Base-by-base conservation (phyloP, 805 yeast genomes). In the Candida germanica region DNA sequence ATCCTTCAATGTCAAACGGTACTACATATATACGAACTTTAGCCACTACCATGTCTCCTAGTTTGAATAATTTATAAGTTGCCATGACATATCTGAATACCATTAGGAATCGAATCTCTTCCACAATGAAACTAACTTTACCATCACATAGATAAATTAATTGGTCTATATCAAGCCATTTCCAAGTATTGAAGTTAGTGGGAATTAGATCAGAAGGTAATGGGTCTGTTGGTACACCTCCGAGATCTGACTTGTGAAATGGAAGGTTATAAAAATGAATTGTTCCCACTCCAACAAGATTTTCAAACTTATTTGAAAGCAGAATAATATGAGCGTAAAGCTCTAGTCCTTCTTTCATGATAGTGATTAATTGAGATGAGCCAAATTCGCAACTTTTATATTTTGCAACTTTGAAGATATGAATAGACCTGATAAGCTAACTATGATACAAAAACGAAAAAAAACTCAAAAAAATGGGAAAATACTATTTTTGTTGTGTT, bases 121-220 rank as follows among this genome's bases (percentile, higher is more conserved):
- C 29, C 4, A 75, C 30, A 0, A 68, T 18, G 32, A 50, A 43
- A 47, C 54, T 39, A 14, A 66, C 24, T 33, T 34, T 22, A 30
- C 33, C 35, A n/a, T 40, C 36, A 37, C 35, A 27, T 43, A 47
- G 14, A 31, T 29, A 15, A 31, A 42, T 35, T 4, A 65, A 51
- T 40, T 48, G 60, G 12, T 74, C 74, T 7, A 73, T 59, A 42
- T 77, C 79, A 11, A 77, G 55, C 85, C 84, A 79, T 33, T 32
- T 47, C 84, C 85, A 80, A 1, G 64, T 68, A 48, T 61, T 22
- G 7, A 11, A 5, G 6, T 23, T 21, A 11, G 15, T 29, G 10
- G 6, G 13, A 4, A 18, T 8, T 26, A 22, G 6, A n/a, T 25
- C 18, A n/a, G 38, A 39, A 0, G 20, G 6, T 12, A 10, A n/a